These are phyloP conservation scores for Seiridium cupressi DNA, from an alignment of 2,329 filamentous ascomycete species.

Conservation along the genomic window DNA sequence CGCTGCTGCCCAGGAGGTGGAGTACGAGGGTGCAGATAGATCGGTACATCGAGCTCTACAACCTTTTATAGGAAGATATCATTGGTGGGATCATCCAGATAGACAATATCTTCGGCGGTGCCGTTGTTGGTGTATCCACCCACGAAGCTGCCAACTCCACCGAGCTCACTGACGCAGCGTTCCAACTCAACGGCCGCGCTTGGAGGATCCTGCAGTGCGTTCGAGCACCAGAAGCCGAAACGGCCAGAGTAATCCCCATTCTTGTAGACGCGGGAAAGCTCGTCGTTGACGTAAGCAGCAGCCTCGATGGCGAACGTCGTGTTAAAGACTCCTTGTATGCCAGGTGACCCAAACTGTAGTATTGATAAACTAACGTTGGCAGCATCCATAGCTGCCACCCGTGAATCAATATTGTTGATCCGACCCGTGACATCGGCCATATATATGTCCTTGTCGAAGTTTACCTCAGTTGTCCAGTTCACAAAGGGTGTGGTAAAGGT, in stretches of 20 bases:
- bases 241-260: slow-evolving; percentile 27
- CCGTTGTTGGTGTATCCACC: slow-evolving; percentile 61
- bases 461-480: neutral
- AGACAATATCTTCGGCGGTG: slow-evolving; percentile 54
- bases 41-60: slow-evolving; percentile 59
- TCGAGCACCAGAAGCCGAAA: slow-evolving; percentile 14
- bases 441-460: neutral
- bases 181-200: slow-evolving; percentile 48
- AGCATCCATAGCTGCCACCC: neutral
- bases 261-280: slow-evolving; percentile 38
- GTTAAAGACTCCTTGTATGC: slow-evolving; percentile 44
- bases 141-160: slow-evolving; percentile 61
- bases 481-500: neutral
- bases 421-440: neutral
- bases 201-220: slow-evolving; percentile 47
- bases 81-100: slow-evolving; percentile 61
- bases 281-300: slow-evolving; percentile 36
- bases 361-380: slow-evolving; percentile 20
- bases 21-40: slow-evolving; percentile 62
- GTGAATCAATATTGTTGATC: neutral
- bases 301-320: slow-evolving; percentile 29
- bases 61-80: slow-evolving; percentile 53
- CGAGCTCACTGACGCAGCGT: slow-evolving; percentile 53
- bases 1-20: slow-evolving; percentile 58
- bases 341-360: slow-evolving; percentile 45